phyloP scores from a whole-genome alignment of 2,329 filamentous ascomycete genomes.

The Aspergillus calidoustus region DNA sequence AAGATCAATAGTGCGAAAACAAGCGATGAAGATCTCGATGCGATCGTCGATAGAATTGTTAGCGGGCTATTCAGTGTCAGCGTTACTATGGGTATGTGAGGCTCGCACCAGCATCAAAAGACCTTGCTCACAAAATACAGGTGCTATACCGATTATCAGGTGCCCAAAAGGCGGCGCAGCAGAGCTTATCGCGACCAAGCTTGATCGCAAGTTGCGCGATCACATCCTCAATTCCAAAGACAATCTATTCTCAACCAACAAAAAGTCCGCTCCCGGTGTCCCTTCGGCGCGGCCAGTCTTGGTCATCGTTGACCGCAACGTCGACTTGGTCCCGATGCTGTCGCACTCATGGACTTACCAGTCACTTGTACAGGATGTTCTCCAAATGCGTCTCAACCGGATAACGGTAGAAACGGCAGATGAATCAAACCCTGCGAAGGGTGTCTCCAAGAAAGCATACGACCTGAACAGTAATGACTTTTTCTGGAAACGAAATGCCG shows the following conservation, averaged over 20 bases:
- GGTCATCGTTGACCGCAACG: slow-evolving; percentile 90
- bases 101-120: not conserved
- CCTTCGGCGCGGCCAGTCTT: slow-evolving; percentile 82
- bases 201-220: slow-evolving; percentile 93
- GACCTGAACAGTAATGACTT: slow-evolving; percentile 90
- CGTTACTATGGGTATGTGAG: slow-evolving; percentile 84
- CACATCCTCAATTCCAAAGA: slow-evolving; percentile 98
- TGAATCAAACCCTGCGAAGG: slow-evolving; percentile 73
- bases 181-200: slow-evolving; percentile 89
- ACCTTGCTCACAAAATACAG: slow-evolving; percentile 47
- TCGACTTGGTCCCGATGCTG: slow-evolving; percentile 97
- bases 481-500: slow-evolving; percentile 94
- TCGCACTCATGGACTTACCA: slow-evolving; percentile 95
- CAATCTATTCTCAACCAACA: slow-evolving; percentile 79
- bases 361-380: slow-evolving; percentile 78
- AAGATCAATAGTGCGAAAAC: slow-evolving; percentile 93
- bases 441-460: slow-evolving; percentile 83
- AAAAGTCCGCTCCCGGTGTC: slow-evolving; percentile 66
- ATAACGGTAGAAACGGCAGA: slow-evolving; percentile 90
- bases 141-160: slow-evolving; percentile 90
- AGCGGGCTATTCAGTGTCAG: slow-evolving; percentile 96
- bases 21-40: slow-evolving; percentile 85
- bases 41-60: slow-evolving; percentile 86
- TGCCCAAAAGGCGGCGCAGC: slow-evolving; percentile 92
- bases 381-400: slow-evolving; percentile 83